These are phyloP conservation scores for Articulospora tetracladia DNA, from an alignment of 495 filamentous ascomycete species.

Conservation along the genomic window DNA sequence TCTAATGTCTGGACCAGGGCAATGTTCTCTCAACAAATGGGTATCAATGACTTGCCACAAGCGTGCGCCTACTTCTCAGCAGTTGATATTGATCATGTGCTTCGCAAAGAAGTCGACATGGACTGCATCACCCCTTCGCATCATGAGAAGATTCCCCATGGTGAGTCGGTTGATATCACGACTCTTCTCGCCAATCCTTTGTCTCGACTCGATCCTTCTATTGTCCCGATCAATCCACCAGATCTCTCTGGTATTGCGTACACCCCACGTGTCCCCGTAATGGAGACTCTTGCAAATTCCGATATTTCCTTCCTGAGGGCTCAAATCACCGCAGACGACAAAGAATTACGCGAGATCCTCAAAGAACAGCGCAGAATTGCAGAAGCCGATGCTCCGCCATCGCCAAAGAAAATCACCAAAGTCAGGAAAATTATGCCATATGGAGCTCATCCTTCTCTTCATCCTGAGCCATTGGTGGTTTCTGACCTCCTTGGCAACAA, in stretches of 20 bases:
- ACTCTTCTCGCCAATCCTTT: slow-evolving; percentile 62
- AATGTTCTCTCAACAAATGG: slow-evolving; percentile 95
- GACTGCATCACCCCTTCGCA: slow-evolving; percentile 92
- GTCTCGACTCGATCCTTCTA: slow-evolving; percentile 61
- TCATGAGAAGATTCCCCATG: slow-evolving; percentile 70
- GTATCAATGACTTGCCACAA: slow-evolving; percentile 92
- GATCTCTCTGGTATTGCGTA: slow-evolving; percentile 60
- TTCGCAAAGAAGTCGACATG: slow-evolving; percentile 97
- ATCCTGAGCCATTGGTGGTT: slow-evolving; percentile 5
- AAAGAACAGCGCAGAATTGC: slow-evolving; percentile 43
- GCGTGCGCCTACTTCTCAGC: slow-evolving; percentile 93
- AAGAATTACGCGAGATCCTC: slow-evolving; percentile 70
- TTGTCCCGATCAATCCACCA: slow-evolving; percentile 48
- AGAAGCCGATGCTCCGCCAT: slow-evolving; percentile 6
- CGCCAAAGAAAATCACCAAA: background rate
- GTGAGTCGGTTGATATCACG: slow-evolving; percentile 78
- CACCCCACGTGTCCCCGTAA: slow-evolving; percentile 69
- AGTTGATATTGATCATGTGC: slow-evolving; percentile 87
- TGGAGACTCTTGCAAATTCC: slow-evolving; percentile 42
- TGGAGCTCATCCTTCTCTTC: background rate
- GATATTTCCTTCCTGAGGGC: slow-evolving; percentile 69
- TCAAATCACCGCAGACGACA: slow-evolving; percentile 74
- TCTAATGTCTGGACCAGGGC: slow-evolving; percentile 95
- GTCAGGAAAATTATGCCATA: background rate
- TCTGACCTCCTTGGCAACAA: slow-evolving; percentile 8